These are phyloP conservation scores for Cadophora luteo-olivacea DNA, from an alignment of 2,329 filamentous ascomycete species.

Conservation along the genomic window DNA sequence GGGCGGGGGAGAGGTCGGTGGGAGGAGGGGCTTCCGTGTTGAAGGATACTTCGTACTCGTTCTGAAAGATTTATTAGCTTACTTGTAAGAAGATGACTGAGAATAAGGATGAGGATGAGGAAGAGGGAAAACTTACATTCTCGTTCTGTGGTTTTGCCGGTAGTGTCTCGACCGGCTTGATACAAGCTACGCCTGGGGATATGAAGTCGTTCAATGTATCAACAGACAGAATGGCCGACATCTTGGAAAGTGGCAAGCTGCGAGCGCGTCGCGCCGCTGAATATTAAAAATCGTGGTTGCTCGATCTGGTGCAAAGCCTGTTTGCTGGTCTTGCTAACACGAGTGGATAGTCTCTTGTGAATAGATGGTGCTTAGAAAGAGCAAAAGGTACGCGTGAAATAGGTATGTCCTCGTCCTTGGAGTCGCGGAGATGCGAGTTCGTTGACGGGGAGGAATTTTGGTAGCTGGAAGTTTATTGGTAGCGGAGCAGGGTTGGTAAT, in stretches of 20 bases:
- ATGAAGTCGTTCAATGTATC: slow-evolving; percentile 99
- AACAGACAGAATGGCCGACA: slow-evolving; percentile 96
- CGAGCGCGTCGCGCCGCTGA: slow-evolving; percentile 28
- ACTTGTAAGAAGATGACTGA: neutral
- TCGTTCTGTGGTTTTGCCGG: slow-evolving; percentile 61
- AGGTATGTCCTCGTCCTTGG: neutral
- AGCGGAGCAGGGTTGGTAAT: slow-evolving; percentile 16
- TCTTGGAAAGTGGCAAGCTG: slow-evolving; percentile 50
- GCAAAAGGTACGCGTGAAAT: neutral
- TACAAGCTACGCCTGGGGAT: slow-evolving; percentile 94
- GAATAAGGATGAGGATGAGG: too few relatives aligned
- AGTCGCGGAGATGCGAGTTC: neutral
- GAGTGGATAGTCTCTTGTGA: neutral
- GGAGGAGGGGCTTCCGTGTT: slow-evolving; percentile 74
- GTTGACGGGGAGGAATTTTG: neutral
- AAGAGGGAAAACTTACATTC: slow-evolving; percentile 44
- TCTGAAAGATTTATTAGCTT: slow-evolving; percentile 28
- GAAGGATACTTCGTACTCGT: slow-evolving; percentile 83
- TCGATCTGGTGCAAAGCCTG: neutral
- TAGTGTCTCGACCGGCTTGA: slow-evolving; percentile 94
- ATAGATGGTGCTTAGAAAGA: neutral
- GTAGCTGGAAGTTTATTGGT: neutral
- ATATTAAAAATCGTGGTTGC: neutral
- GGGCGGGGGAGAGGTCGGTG: slow-evolving; percentile 71
- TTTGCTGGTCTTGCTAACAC: neutral